Evolutionary conservation across 306 rosid genomes (phyloP), one percentile per base, ranked within the genome.

Genomic region (Glycine latifolia): DNA sequence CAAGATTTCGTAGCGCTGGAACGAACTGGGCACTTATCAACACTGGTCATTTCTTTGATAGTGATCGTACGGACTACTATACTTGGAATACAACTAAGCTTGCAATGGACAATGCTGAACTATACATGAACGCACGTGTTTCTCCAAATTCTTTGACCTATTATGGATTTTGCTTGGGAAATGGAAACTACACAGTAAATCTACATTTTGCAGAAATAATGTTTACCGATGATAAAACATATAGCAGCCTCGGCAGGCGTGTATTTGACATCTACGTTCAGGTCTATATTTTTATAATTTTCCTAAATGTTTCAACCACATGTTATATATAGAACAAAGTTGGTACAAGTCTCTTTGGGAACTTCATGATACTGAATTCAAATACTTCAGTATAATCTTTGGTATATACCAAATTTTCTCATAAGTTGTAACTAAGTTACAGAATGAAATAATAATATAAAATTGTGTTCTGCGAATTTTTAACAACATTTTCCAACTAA

Each of bases 71-170:
- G 8, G 80, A 85, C 41, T 62, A 31, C 71, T 85, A 80, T 60
- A 56, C 10, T 2, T 20, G 10, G 66, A 55, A 85, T 81, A 2
- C 73, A 73, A 75, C 88, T 3, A 66, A 11, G 50, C 89, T 89
- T 26, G n/a, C 77, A 4, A 15, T 86, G 75, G 60, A 62, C 5
- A 50, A 82, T 72, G 81, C 86, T 67, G 68, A 87, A 62, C 82
- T 90, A n/a, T 92, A 92, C 72, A 72, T 16, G 73, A 82, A 48
- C 17, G 97, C 97, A 67, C 96, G 92, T 5, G 81, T 90, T 86
- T 90, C 97, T 75, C 89, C 96, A 5, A 77, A 48, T 66, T 88
- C 92, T 73, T 79, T 91, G 47, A 91, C 94, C 44, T 91, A 88
- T 72, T 91, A 91, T 50, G 92, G 85, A 53, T 79, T 84, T 20